Conservation (phyloP, 2,329 filamentous ascomycete species). For the Microthyrium microscopicum region DNA sequence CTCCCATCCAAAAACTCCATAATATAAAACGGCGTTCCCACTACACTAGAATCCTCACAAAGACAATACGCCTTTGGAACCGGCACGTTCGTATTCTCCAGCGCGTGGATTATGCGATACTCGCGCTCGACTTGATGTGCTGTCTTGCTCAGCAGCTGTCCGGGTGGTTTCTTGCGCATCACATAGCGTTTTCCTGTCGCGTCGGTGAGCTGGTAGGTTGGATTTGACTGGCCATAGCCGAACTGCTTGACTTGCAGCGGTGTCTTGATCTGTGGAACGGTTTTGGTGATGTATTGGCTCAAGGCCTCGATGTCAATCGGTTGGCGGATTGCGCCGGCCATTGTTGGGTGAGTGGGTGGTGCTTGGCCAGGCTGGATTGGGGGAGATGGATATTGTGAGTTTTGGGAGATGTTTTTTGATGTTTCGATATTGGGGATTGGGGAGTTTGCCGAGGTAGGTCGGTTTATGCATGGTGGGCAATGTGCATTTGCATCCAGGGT, state of each 20-base stretch:
- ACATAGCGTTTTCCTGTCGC: conserved; percentile 58
- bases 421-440: too few relatives aligned
- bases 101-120: conserved; percentile 74
- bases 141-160: conserved; percentile 77
- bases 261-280: conserved; percentile 69
- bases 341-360: conserved; percentile 17
- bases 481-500: too few relatives aligned
- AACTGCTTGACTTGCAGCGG: conserved; percentile 92
- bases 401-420: too few relatives aligned
- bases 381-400: not conserved
- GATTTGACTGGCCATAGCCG: conserved; percentile 92
- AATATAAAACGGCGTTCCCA: conserved; percentile 90
- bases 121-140: conserved; percentile 96
- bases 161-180: conserved; percentile 95
- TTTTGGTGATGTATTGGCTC: conserved; percentile 56
- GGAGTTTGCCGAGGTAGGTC: too few relatives aligned
- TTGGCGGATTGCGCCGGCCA: conserved; percentile 83
- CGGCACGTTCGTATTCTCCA: conserved; percentile 64
- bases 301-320: conserved; percentile 71
- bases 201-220: conserved; percentile 80
- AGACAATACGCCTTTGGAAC: conserved; percentile 71
- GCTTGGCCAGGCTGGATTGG: not conserved
- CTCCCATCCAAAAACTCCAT: conserved; percentile 93
- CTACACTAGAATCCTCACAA: conserved; percentile 63
- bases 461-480: too few relatives aligned